Evolutionary conservation across 179 eudicot species (phyloP), one percentile per base, ranked within the genome.

Genomic region (Gypsophila paniculata): DNA sequence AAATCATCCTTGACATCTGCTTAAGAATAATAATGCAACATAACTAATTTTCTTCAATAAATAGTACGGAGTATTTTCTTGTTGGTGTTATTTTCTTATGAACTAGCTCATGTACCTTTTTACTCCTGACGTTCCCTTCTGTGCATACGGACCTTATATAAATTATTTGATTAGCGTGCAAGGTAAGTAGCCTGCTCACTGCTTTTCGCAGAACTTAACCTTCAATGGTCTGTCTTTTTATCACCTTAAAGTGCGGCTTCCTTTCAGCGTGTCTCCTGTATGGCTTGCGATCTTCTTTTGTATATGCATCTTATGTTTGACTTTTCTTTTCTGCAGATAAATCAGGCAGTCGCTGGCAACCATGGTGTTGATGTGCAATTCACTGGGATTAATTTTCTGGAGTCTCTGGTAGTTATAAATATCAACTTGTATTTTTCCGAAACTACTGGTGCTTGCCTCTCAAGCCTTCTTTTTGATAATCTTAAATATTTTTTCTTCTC

Each of bases 341-440:
- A 85, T 74, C 89, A 84, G 73, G 93, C 99, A 73, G 76, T 87
- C 38, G 65, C 75, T 62, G 93, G 96, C 63, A 76, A 74, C 84
- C 96, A 84, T 76, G 90, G 95, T 68, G 80, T 82, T 29, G 91
- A 86, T 76, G 86, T 89, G 77, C 97, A 92, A 80, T 90, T 75
- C 81, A 73, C 75, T 69, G 99, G 96, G 55, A 87, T 95, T 53
- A 84, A 80, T 82, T 86, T 95, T 82, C 82, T 95, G 74, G 99
- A 92, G 75, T 85, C 93, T 62, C 84, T 95, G 96, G 99, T 95
- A 85, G 25, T 61, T 44, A 58, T 26, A 26, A 54, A 17, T 34
- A 57, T 44, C 19, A 67, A 21, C 62, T 42, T 58, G 13, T 36
- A 58, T 58, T 52, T 21, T 32, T 58, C 14, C 59, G 38, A 19